phyloP scores from a whole-genome alignment of 352 stramenopile species.

The Globisporangium canariense region DNA sequence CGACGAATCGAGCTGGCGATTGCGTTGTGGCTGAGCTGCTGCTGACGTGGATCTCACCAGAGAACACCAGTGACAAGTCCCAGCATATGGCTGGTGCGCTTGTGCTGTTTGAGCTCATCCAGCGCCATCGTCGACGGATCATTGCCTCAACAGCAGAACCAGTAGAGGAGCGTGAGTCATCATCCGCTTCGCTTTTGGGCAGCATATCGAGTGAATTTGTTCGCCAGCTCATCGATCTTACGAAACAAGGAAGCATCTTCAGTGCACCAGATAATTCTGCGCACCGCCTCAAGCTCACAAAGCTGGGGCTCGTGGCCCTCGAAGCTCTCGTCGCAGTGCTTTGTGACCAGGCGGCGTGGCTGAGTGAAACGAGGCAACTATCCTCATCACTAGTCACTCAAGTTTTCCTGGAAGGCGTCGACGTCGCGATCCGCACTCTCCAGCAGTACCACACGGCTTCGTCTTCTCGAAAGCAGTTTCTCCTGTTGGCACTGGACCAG shows the following conservation, averaged over 20 bases:
- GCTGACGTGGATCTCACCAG: slow-evolving; percentile 27
- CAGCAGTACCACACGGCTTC: slow-evolving; percentile 10
- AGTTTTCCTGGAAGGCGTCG: neutral
- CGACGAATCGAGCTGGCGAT: slow-evolving; percentile 2
- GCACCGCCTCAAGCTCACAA: slow-evolving; percentile 40
- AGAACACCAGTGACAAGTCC: slow-evolving; percentile 28
- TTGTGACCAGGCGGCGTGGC: slow-evolving; percentile 21
- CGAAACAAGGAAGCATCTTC: slow-evolving; percentile 3
- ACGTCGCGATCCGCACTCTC: slow-evolving; percentile 16
- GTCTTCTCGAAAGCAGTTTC: slow-evolving; percentile 1
- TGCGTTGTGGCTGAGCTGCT: slow-evolving; percentile 31
- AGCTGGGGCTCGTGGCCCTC: slow-evolving; percentile 45
- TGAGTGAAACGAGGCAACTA: neutral
- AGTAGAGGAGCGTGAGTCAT: neutral
- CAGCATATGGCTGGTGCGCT: slow-evolving; percentile 54
- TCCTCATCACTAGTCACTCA: neutral
- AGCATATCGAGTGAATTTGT: slow-evolving; percentile 6
- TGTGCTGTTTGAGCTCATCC: slow-evolving; percentile 57
- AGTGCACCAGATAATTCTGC: neutral
- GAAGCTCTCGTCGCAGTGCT: slow-evolving; percentile 51
- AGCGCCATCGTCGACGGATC: slow-evolving; percentile 20
- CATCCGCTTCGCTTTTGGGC: slow-evolving; percentile 2
- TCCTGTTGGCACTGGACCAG: slow-evolving; percentile 12
- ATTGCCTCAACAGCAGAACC: neutral
- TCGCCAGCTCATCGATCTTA: slow-evolving; percentile 6